Evolutionary conservation across 139 green algal genomes (phyloP).

Genomic region (Coccomyxa sp.): DNA sequence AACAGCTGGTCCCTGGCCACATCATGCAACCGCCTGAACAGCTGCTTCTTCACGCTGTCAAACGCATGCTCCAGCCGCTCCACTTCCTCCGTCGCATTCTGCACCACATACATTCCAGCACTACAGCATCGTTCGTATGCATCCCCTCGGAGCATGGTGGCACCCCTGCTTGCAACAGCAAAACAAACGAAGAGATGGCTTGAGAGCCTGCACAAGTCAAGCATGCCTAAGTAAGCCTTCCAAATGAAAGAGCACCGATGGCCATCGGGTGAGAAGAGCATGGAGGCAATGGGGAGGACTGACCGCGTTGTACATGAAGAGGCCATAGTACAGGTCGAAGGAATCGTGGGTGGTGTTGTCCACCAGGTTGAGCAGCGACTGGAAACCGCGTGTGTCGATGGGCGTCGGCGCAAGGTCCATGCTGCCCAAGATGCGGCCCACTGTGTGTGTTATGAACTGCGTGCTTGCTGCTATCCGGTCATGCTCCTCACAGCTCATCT

Average conservation of each 20-base stretch:
- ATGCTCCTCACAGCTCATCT: conserved; percentile 98
- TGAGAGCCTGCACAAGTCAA: not conserved
- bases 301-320: conserved; percentile 98
- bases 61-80: conserved; percentile 74
- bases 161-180: not conserved
- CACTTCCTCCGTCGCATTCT: conserved; percentile 76
- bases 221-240: not conserved
- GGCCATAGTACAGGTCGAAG: conserved; percentile 99
- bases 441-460: conserved; percentile 99
- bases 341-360: conserved; percentile 95
- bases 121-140: not conserved
- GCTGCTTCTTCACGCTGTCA: conserved; percentile 79
- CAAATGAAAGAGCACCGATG: too few species aligned
- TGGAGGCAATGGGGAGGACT: not conserved
- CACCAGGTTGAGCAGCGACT: conserved; percentile 90
- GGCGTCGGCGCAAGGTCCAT: conserved; percentile 59
- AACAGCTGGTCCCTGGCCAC: conserved; percentile 40
- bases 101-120: conserved; percentile 11
- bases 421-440: conserved; percentile 79
- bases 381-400: conserved; percentile 81
- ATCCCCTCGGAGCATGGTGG: not conserved
- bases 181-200: not conserved
- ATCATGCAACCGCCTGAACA: conserved; percentile 78
- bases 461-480: conserved; percentile 87
- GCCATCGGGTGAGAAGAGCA: too few species aligned